Percentiles rank a stretch among this genome's conserved stretches.
Conservation (phyloP, 2,329 filamentous ascomycete species). For the Diaporthe citri region DNA sequence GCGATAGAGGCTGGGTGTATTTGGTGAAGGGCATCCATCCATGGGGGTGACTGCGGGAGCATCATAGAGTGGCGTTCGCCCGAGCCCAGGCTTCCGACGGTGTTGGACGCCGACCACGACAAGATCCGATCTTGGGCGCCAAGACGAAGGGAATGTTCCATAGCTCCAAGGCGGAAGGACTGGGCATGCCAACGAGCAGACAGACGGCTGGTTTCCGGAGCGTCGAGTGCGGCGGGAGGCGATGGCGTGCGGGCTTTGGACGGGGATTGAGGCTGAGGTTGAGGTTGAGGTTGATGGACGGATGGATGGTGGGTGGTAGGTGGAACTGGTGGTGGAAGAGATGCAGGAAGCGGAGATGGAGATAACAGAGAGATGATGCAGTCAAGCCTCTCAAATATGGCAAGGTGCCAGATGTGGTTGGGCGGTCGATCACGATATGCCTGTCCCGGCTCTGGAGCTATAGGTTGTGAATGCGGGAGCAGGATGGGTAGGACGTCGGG, state of each 20-base stretch:
- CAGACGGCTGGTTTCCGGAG: neutral
- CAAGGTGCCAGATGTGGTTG: conserved; percentile 36
- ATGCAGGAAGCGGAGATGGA: conserved; percentile 28
- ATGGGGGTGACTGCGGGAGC: conserved; percentile 53
- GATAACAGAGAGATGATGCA: conserved; percentile 17
- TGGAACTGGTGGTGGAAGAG: neutral
- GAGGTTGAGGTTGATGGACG: neutral
- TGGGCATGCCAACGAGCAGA: conserved; percentile 32
- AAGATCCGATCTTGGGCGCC: conserved; percentile 57
- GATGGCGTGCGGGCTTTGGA: neutral
- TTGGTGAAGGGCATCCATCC: conserved; percentile 48
- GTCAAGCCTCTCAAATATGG: conserved; percentile 31
- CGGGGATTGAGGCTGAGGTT: neutral
- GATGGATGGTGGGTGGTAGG: neutral
- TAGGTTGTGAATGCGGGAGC: conserved; percentile 34
- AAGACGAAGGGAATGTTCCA: conserved; percentile 60
- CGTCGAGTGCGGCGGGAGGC: neutral
- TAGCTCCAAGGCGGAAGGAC: conserved; percentile 52
- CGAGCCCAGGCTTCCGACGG: conserved; percentile 54
- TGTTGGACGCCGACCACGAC: conserved; percentile 59
- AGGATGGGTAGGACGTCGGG: conserved; percentile 32
- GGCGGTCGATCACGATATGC: conserved; percentile 41
- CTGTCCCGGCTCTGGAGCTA: conserved; percentile 28
- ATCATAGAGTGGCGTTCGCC: conserved; percentile 55
- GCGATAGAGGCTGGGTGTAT: conserved; percentile 40